phyloP scores from a whole-genome alignment of 176 grass and related monocot species.

The Oryza punctata region DNA sequence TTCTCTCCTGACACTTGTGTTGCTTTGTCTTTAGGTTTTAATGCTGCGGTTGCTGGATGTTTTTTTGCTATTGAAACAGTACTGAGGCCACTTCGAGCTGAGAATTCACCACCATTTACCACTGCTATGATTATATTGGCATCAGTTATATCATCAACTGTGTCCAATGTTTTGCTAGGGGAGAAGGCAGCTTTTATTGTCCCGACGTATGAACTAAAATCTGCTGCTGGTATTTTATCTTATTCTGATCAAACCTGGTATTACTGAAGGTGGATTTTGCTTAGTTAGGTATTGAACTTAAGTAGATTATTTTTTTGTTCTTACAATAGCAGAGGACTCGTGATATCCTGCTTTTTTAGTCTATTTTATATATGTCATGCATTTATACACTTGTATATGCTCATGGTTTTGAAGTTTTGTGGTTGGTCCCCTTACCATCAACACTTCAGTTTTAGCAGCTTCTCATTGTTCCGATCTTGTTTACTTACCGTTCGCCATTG shows the following conservation, averaged over 20 bases:
- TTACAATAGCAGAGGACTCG: neutral
- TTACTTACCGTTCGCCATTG: neutral
- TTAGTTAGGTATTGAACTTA: constrained; percentile 17
- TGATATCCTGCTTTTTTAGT: neutral
- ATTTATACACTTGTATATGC: neutral
- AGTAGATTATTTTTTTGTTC: constrained; percentile 14
- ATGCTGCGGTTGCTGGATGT: constrained; percentile 93
- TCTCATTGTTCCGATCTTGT: neutral
- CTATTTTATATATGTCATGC: neutral
- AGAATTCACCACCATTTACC: constrained; percentile 97
- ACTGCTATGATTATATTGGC: constrained; percentile 99
- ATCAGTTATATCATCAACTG: constrained; percentile 98
- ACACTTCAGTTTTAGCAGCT: neutral
- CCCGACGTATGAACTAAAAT: constrained; percentile 98
- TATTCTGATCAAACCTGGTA: constrained; percentile 66
- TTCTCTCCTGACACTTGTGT: constrained; percentile 36
- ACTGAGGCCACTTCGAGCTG: constrained; percentile 90
- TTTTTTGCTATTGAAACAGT: constrained; percentile 99
- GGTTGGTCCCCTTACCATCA: neutral
- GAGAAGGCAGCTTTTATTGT: constrained; percentile 97
- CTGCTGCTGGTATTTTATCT: constrained; percentile 97
- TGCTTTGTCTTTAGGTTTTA: constrained; percentile 76
- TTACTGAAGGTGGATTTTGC: constrained; percentile 46
- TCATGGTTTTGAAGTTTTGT: constrained; percentile 2
- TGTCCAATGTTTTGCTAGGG: constrained; percentile 89